Conservation (phyloP, 805 yeast genomes). For the Metschnikowia reukaufii region DNA sequence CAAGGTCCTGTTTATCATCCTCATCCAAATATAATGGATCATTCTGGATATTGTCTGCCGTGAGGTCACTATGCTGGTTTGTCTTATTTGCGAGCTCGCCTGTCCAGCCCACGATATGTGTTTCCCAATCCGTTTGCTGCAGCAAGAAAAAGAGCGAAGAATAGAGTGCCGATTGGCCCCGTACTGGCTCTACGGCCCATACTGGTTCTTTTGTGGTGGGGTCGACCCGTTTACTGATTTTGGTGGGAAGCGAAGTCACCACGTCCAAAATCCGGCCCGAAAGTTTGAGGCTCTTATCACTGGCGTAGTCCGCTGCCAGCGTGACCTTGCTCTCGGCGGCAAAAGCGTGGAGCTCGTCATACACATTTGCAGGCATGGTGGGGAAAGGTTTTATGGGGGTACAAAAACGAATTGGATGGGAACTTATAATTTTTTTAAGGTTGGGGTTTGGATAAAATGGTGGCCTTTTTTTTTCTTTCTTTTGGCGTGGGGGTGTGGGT, state of each 20-base stretch:
- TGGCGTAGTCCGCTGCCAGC: slow-evolving; percentile 31
- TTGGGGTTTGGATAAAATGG: too few relatives aligned
- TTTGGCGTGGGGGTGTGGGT: too few relatives aligned
- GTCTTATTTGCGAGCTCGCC: slow-evolving; percentile 66
- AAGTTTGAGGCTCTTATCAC: slow-evolving; percentile 34
- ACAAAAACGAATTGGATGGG: too few relatives aligned
- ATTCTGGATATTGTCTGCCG: slow-evolving; percentile 35
- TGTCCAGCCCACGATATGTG: slow-evolving; percentile 91
- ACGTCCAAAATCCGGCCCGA: slow-evolving; percentile 69
- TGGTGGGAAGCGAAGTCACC: slow-evolving; percentile 67
- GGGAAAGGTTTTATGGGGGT: neutral
- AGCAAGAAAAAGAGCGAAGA: slow-evolving; percentile 67
- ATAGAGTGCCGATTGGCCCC: slow-evolving; percentile 85
- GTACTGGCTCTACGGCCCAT: slow-evolving; percentile 62
- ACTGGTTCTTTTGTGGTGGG: slow-evolving; percentile 29
- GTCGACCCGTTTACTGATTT: slow-evolving; percentile 45
- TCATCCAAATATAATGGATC: slow-evolving; percentile 64
- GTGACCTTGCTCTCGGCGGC: slow-evolving; percentile 22
- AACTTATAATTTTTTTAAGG: too few relatives aligned
- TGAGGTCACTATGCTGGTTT: slow-evolving; percentile 17
- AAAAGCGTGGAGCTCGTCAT: slow-evolving; percentile 24
- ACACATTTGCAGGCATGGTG: slow-evolving; percentile 16
- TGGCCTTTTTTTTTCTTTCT: too few relatives aligned
- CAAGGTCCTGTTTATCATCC: slow-evolving; percentile 53
- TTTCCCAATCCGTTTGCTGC: slow-evolving; percentile 77